These are phyloP conservation scores for Boletellus deceptivus DNA, from an alignment of 1,284 basidiomycete species.

Conservation along the genomic window DNA sequence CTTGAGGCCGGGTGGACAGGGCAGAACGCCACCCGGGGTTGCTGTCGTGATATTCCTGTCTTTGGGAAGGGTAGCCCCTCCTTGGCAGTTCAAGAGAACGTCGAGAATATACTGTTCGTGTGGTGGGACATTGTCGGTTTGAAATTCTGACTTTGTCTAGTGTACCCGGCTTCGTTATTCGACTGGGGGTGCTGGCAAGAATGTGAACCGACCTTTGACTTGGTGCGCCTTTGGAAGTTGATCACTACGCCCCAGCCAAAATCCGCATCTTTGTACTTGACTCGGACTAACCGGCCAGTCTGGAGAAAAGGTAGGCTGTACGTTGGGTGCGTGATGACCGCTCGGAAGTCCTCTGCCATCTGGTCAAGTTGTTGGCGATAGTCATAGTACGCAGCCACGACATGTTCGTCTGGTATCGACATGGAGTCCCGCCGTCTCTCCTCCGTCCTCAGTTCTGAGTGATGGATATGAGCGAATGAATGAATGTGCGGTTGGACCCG, in stretches of 20 bases:
- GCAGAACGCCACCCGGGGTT: slow-evolving; percentile 70
- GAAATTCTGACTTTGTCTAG: slow-evolving; percentile 30
- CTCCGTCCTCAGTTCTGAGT: slow-evolving; percentile 70
- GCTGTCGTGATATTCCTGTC: slow-evolving; percentile 54
- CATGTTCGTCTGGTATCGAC: slow-evolving; percentile 79
- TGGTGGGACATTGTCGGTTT: slow-evolving; percentile 66
- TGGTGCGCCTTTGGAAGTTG: slow-evolving; percentile 85
- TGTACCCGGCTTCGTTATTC: neutral
- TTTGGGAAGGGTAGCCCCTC: slow-evolving; percentile 62
- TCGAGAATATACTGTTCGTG: slow-evolving; percentile 94
- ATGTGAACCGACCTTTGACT: slow-evolving; percentile 57
- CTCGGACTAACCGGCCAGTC: slow-evolving; percentile 85
- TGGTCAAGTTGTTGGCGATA: slow-evolving; percentile 89
- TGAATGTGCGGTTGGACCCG: neutral
- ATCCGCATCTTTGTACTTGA: slow-evolving; percentile 84
- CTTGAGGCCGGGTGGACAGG: slow-evolving; percentile 68
- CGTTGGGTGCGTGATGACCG: slow-evolving; percentile 92
- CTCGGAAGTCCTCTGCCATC: slow-evolving; percentile 83
- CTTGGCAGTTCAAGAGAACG: slow-evolving; percentile 84
- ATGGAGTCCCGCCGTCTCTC: slow-evolving; percentile 71
- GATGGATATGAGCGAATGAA: slow-evolving; percentile 3
- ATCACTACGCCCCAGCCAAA: slow-evolving; percentile 97
- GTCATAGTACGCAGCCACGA: slow-evolving; percentile 89
- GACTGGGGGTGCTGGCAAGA: neutral
- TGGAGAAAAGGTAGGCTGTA: slow-evolving; percentile 95